Base-by-base conservation (phyloP, 1,284 basidiomycete genomes). In the Rhodotorula glutinis region DNA sequence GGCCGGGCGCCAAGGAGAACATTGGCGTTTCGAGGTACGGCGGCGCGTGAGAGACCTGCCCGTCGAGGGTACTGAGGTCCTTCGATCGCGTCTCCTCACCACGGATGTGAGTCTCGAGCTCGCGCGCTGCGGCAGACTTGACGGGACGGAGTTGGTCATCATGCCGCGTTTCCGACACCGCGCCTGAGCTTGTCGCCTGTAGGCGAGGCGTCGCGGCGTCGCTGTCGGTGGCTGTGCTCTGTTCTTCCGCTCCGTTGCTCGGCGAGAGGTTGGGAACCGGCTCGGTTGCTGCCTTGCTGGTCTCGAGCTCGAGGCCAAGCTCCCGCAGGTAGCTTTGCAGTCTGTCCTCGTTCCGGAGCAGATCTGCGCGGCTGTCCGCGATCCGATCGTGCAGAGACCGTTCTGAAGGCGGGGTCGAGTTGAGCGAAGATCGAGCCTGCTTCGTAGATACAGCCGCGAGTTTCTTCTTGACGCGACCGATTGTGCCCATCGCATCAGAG, bases 381-480 rank as follows among this genome's bases (percentile, higher is more conserved):
- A 21, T 47, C 19, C 10, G 21, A 9, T n/a, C 46, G 17, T 3
- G n/a, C n/a, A 17, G 46, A 19, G n/a, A n/a, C n/a, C 8, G 13
- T 11, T 47, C 46, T 19, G 46, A 23, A 30, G 49, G 29, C 25
- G 52, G 13, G 25, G 25, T 21, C n/a, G 46, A 4, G 9, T 4
- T 21, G 46, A 11, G 7, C 33, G 33, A 38, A 5, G 7, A 11
- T 11, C 33, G 33, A 5, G 33, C 11, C 33, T 47, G n/a, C n/a
- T 25, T 47, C 23, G 23, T 11, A 46, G 47, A 49, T 46, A 57
- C 3, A 66, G 56, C 38, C 70, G 65, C 27, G 69, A 73, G 65
- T 66, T 73, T 74, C 2, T 75, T 67, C 63, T 73, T 75, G 66
- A 76, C 66, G 19, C 73, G 65, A 8, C 75, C 75, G 40, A 77